Percentiles rank a stretch among this genome's conserved stretches.
Evolutionary conservation across 2,329 filamentous ascomycete species (phyloP).

Genomic region (Arachnomyces sp.): DNA sequence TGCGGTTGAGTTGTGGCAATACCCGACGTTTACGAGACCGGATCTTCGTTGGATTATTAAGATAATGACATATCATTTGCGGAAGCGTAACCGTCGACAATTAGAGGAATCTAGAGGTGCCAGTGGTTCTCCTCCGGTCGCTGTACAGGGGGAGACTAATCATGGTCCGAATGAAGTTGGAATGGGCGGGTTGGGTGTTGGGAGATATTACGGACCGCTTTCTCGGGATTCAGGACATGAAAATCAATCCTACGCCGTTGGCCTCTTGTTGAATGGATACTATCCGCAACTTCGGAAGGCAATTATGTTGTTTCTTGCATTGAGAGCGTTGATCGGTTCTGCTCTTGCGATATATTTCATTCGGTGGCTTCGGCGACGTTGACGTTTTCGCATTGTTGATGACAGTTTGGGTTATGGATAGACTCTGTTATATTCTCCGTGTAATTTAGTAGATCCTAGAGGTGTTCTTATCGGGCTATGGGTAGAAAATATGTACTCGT

Average conservation of each 20-base stretch:
- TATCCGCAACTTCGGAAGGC: slow-evolving; percentile 34
- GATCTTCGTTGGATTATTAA: slow-evolving; percentile 56
- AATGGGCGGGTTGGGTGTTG: slow-evolving; percentile 31
- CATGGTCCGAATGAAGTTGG: slow-evolving; percentile 29
- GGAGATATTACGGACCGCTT: slow-evolving; percentile 23
- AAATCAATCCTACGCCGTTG: slow-evolving; percentile 28
- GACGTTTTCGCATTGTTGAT: neutral
- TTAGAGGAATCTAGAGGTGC: slow-evolving; percentile 9
- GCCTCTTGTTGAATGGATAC: slow-evolving; percentile 38
- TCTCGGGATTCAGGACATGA: slow-evolving; percentile 18
- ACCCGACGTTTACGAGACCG: slow-evolving; percentile 59
- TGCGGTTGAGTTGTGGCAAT: slow-evolving; percentile 57
- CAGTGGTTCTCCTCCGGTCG: slow-evolving; percentile 23
- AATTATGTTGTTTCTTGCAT: slow-evolving; percentile 33
- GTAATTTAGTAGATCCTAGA: too few relatives aligned
- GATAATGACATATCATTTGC: slow-evolving; percentile 52
- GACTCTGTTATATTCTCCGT: too few relatives aligned
- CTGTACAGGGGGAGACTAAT: slow-evolving; percentile 10
- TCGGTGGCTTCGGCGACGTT: slow-evolving; percentile 19
- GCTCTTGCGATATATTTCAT: slow-evolving; percentile 22
- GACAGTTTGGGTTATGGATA: too few relatives aligned
- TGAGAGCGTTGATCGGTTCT: slow-evolving; percentile 27
- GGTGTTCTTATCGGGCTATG: too few relatives aligned
- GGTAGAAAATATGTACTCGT: too few relatives aligned
- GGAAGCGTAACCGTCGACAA: slow-evolving; percentile 39